Percentiles rank a stretch among this genome's conserved stretches.
Evolutionary conservation across 768 basidiomycete species (phyloP).

Genomic region (Termitomyces sp.): DNA sequence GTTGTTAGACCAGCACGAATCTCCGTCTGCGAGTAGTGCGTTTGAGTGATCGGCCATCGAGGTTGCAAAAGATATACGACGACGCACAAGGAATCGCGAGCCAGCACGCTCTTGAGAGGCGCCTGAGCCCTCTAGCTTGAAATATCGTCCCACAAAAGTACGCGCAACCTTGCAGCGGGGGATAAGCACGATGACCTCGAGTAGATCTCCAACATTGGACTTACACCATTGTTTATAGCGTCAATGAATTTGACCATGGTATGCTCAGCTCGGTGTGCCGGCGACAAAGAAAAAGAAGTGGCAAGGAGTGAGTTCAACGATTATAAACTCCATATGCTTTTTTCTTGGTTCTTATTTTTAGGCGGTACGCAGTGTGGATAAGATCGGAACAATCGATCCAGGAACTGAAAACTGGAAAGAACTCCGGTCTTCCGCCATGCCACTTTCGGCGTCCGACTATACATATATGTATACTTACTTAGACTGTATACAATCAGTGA

Average conservation of each 20-base stretch:
- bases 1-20: constrained; percentile 76
- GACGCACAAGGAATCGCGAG: constrained; percentile 49
- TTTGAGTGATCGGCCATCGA: background rate
- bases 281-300: background rate
- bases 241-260: constrained; percentile 18
- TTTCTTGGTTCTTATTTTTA: constrained; percentile 4
- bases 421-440: background rate
- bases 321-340: constrained; percentile 3
- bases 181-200: background rate
- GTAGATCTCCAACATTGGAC: background rate
- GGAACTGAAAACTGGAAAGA: constrained; percentile 1
- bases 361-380: background rate
- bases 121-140: constrained; percentile 68
- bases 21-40: constrained; percentile 48
- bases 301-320: background rate
- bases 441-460: background rate
- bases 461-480: background rate
- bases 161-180: constrained; percentile 33
- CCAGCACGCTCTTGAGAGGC: constrained; percentile 56
- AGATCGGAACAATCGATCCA: constrained; percentile 7
- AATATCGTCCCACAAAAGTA: constrained; percentile 56
- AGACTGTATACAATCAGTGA: background rate
- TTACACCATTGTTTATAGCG: constrained; percentile 24
- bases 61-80: constrained; percentile 4
- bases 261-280: constrained; percentile 1